These are phyloP conservation scores for Colletotrichum somersetense DNA, from an alignment of 2,329 filamentous ascomycete genomes.

Conservation along the genomic window DNA sequence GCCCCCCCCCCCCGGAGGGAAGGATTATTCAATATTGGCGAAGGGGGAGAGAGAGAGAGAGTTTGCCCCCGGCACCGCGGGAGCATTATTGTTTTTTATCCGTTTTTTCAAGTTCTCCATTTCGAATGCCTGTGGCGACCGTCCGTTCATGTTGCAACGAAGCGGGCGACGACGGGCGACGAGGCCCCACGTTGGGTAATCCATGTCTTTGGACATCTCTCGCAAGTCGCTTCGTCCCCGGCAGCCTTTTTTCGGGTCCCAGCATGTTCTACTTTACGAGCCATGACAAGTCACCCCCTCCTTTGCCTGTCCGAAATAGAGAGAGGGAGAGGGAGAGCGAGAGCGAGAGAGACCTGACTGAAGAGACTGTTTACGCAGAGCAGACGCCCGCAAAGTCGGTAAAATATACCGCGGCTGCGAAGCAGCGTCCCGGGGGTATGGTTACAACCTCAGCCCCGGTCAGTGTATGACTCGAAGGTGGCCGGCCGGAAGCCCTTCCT, in stretches of 20 bases:
- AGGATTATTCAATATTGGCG: no score
- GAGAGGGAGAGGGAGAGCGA: not conserved
- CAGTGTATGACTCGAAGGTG: conserved; percentile 8
- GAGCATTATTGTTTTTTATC: not conserved
- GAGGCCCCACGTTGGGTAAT: not conserved
- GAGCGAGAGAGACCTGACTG: not conserved
- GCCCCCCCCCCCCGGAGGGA: no score
- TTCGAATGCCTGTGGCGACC: no score
- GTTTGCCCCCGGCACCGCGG: not conserved
- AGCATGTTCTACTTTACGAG: not conserved
- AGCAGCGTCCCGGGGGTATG: not conserved
- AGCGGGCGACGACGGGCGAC: not conserved
- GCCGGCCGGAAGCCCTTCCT: not conserved
- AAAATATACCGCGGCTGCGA: not conserved
- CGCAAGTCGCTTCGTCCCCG: not conserved
- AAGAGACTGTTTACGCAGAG: not conserved
- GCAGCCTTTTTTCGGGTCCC: not conserved
- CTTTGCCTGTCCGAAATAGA: not conserved
- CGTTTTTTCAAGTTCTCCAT: not conserved
- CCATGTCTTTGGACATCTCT: not conserved
- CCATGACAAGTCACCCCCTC: not conserved
- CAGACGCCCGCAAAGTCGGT: conserved; percentile 2
- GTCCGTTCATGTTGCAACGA: no score
- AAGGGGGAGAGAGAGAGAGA: no score
- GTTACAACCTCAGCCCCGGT: conserved; percentile 14